phyloP scores from a whole-genome alignment of 2,329 filamentous ascomycete species.

The Ascochyta viciae-villosae region DNA sequence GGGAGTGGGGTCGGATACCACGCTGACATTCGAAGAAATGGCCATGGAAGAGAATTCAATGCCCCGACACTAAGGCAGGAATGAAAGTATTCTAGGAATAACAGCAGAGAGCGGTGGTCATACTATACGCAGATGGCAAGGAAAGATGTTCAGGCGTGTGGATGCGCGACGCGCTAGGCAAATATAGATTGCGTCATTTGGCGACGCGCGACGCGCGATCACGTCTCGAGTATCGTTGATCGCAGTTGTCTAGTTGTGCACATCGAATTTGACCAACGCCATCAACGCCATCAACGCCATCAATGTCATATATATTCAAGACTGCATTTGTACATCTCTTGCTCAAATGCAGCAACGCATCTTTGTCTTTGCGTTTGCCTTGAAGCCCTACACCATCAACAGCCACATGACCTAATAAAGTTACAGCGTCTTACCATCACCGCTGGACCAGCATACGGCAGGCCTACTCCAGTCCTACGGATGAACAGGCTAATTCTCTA shows the following conservation, averaged over 20 bases:
- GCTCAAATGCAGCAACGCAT: too few species aligned
- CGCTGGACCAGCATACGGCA: too few species aligned
- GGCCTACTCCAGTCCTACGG: too few species aligned
- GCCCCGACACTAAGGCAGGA: neutral
- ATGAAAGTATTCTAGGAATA: neutral
- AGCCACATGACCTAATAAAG: too few species aligned
- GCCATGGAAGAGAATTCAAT: conserved; percentile 23
- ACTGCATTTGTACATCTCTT: too few species aligned
- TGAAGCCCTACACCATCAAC: too few species aligned
- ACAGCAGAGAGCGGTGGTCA: neutral
- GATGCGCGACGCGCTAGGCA: conserved; percentile 33
- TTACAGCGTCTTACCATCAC: too few species aligned
- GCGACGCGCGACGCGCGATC: conserved; percentile 31
- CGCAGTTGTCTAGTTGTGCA: neutral
- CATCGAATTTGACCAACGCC: neutral
- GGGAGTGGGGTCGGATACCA: conserved; percentile 40
- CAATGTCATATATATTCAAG: too few species aligned
- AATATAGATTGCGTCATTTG: conserved; percentile 33
- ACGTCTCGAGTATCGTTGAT: conserved; percentile 14
- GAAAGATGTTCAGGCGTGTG: conserved; percentile 16
- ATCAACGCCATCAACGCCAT: neutral
- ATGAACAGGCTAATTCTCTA: too few species aligned
- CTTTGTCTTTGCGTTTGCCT: too few species aligned
- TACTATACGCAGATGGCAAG: conserved; percentile 18
- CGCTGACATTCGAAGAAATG: conserved; percentile 31